Base-by-base conservation (phyloP, 164 flowering plant species). In the Vitis labrusca region DNA sequence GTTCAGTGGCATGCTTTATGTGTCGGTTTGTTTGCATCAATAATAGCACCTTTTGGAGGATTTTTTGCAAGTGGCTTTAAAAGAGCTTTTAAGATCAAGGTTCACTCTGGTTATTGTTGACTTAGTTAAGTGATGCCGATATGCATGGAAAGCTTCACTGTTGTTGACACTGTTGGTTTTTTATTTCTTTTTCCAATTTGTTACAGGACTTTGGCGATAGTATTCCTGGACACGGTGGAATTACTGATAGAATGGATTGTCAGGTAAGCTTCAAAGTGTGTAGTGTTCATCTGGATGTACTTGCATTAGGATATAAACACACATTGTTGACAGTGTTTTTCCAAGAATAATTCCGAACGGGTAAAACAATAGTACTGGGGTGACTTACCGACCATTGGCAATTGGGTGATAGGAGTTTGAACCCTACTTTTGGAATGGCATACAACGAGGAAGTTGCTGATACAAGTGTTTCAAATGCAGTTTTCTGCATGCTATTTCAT, bases 151-250 rank as follows among this genome's bases (percentile, higher is more conserved):
- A 23, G 30, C 49, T 57, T 6, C 61, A n/a, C 15, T 17, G 19
- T 17, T 23, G 32, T 10, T 51, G 37, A 50, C 53, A 13, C 44
- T 50, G 7, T 30, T 10, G 5, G 13, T 16, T 23, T 17, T 48
- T 15, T 57, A 23, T 15, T 15, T 27, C 29, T 50, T 64, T 8
- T 23, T 15, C 53, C 50, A 53, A 61, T 62, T 32, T 67, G 9
- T 19, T 29, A 19, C 86, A 95, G 99, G 99, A 95, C 79, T 95
- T 95, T 76, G 99, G 99, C 54, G 98, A 93, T 72, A 95, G 99
- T 70, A 95, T 95, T 64, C 99, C 99, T 69, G 99, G 99, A 70
- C 99, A 95, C 82, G 99, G 99, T 76, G 99, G 99, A 51, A 91
- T 95, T 53, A 95, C 99, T 19, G 99, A 95, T 65, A 84, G 99